Conservation (phyloP, 1,139 yeast species). For the Scheffersomyces parashehatae region DNA sequence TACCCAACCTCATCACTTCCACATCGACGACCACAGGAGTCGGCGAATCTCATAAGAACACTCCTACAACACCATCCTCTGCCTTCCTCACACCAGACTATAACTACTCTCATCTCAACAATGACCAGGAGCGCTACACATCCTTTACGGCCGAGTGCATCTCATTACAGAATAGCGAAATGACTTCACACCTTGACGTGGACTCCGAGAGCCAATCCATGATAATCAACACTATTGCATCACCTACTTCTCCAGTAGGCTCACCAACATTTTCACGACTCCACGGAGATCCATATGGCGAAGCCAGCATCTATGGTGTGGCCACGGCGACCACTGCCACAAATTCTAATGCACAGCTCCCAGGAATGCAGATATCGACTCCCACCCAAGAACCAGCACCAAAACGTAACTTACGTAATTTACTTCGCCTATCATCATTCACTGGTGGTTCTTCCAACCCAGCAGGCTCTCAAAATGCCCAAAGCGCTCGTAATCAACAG, state of each 20-base stretch:
- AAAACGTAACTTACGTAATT: slow-evolving; percentile 1
- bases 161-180: slow-evolving; percentile 41
- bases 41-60: neutral
- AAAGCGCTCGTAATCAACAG: neutral
- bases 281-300: neutral
- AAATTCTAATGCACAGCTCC: neutral
- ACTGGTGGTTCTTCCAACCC: neutral
- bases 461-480: slow-evolving; percentile 1
- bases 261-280: slow-evolving; percentile 3
- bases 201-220: slow-evolving; percentile 7
- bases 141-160: slow-evolving; percentile 42
- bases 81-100: neutral
- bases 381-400: neutral
- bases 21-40: slow-evolving; percentile 2
- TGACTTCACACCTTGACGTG: slow-evolving; percentile 30
- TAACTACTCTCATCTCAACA: slow-evolving; percentile 3
- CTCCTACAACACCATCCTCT: neutral
- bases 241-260: slow-evolving; percentile 2
- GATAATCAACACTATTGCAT: slow-evolving; percentile 2
- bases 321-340: neutral
- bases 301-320: neutral
- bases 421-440: slow-evolving; percentile 4
- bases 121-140: slow-evolving; percentile 21
- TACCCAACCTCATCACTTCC: neutral
- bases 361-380: neutral